Percentiles rank a stretch among this genome's conserved stretches.
Evolutionary conservation across 2,329 filamentous ascomycete species (phyloP).

Genomic region (Plectosphaerella plurivora): DNA sequence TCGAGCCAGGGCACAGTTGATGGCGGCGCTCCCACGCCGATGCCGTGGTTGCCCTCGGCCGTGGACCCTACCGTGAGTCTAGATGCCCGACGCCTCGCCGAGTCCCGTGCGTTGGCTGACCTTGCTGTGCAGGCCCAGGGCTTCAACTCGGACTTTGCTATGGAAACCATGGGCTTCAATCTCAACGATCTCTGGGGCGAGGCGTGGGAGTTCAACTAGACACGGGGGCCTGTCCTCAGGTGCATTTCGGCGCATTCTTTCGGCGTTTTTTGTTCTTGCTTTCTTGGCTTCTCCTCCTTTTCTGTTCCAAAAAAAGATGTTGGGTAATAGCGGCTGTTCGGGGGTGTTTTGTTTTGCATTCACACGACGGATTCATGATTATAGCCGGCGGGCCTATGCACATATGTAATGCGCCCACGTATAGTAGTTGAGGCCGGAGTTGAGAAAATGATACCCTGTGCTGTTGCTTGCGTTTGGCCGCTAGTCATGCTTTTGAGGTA

Average conservation of each 20-base stretch:
- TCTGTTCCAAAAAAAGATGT: too few relatives aligned
- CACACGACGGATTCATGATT: too few relatives aligned
- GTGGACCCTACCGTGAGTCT: conserved; percentile 17
- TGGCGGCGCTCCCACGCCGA: conserved; percentile 16
- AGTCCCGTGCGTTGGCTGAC: not conserved
- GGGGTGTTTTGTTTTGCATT: too few relatives aligned
- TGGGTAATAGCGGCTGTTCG: too few relatives aligned
- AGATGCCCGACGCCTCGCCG: not conserved
- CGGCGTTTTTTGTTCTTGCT: conserved; percentile 1
- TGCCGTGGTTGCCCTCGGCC: conserved; percentile 26
- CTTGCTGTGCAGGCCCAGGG: conserved; percentile 21
- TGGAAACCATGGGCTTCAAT: conserved; percentile 49
- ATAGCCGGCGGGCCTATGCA: too few relatives aligned
- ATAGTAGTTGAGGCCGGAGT: too few relatives aligned
- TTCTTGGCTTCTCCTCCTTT: not conserved
- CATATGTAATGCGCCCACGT: too few relatives aligned
- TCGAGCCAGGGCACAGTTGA: conserved; percentile 9
- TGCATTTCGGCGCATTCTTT: conserved; percentile 13
- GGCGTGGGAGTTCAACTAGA: conserved; percentile 34
- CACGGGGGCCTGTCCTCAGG: not conserved
- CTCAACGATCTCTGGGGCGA: conserved; percentile 54
- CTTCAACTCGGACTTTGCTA: conserved; percentile 48
- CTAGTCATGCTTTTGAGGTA: too few relatives aligned
- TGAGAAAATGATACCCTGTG: too few relatives aligned
- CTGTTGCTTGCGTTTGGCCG: too few relatives aligned